phyloP scores from a whole-genome alignment of 2,329 filamentous ascomycete species.

The Triangularia setosa region DNA sequence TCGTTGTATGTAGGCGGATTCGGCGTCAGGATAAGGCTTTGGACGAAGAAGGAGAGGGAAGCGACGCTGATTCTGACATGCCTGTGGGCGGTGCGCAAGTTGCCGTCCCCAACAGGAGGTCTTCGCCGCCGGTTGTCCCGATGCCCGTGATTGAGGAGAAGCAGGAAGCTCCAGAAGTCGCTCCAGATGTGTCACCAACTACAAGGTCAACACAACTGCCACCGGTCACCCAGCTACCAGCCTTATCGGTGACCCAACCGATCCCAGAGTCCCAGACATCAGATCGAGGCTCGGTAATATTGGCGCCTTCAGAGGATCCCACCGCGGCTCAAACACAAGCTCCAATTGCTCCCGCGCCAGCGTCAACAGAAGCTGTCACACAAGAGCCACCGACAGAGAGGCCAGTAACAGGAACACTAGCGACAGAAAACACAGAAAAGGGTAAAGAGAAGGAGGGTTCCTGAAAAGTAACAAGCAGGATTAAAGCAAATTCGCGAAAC shows the following conservation, averaged over 20 bases:
- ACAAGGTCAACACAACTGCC: background rate
- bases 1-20: slow-evolving; percentile 16
- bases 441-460: slow-evolving; percentile 14
- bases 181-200: background rate
- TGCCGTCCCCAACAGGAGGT: background rate
- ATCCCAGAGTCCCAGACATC: slow-evolving; percentile 2
- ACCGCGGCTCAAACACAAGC: background rate
- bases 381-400: background rate
- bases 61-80: background rate
- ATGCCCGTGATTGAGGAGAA: slow-evolving; percentile 18
- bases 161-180: background rate
- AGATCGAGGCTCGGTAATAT: slow-evolving; percentile 11
- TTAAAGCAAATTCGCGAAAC: background rate
- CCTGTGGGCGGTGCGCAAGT: background rate
- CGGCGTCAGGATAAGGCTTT: background rate
- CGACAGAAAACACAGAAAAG: background rate
- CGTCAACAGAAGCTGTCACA: background rate
- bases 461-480: background rate
- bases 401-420: too few relatives aligned
- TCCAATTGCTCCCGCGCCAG: background rate
- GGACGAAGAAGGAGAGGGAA: slow-evolving; percentile 12
- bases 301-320: slow-evolving; percentile 8
- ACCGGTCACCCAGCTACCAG: slow-evolving; percentile 13
- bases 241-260: background rate
- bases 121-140: background rate